phyloP scores from a whole-genome alignment of 1,139 yeast species.

The Candida sanyaensis region DNA sequence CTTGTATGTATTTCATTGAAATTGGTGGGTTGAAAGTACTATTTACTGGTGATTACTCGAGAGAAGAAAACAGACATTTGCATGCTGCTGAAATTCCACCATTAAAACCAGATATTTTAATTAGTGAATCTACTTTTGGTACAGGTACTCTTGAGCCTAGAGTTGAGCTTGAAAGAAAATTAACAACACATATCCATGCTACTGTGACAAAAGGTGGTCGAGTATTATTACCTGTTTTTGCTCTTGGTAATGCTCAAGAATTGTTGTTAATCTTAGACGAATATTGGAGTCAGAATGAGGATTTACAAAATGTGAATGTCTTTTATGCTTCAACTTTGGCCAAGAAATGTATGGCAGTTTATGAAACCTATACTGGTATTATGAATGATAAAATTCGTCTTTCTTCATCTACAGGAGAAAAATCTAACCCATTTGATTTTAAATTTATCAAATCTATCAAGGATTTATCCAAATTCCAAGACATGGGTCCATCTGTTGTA shows the following conservation, averaged over 20 bases:
- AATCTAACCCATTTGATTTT: slow-evolving; percentile 82
- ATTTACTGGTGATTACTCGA: slow-evolving; percentile 94
- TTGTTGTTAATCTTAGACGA: slow-evolving; percentile 86
- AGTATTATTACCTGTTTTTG: slow-evolving; percentile 90
- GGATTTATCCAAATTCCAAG: slow-evolving; percentile 82
- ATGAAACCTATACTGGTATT: slow-evolving; percentile 94
- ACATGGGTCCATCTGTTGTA: slow-evolving; percentile 92
- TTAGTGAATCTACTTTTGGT: slow-evolving; percentile 96
- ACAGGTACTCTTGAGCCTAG: slow-evolving; percentile 97
- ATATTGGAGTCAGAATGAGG: slow-evolving; percentile 86
- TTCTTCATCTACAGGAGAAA: slow-evolving; percentile 42
- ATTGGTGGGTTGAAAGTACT: slow-evolving; percentile 88
- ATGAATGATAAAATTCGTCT: slow-evolving; percentile 93
- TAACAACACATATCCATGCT: slow-evolving; percentile 81
- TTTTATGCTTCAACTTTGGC: slow-evolving; percentile 94
- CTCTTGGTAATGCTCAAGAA: slow-evolving; percentile 96
- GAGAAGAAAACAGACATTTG: slow-evolving; percentile 94
- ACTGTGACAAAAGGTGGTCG: slow-evolving; percentile 90
- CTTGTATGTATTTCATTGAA: slow-evolving; percentile 96
- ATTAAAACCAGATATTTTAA: slow-evolving; percentile 81
- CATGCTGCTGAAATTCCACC: slow-evolving; percentile 96
- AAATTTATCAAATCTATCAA: slow-evolving; percentile 81
- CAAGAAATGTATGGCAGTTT: slow-evolving; percentile 94
- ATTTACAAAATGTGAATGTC: slow-evolving; percentile 77
- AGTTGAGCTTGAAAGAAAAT: slow-evolving; percentile 75